Conservation (phyloP, 345 rosid genomes). For the Eucalyptus tenuipes region DNA sequence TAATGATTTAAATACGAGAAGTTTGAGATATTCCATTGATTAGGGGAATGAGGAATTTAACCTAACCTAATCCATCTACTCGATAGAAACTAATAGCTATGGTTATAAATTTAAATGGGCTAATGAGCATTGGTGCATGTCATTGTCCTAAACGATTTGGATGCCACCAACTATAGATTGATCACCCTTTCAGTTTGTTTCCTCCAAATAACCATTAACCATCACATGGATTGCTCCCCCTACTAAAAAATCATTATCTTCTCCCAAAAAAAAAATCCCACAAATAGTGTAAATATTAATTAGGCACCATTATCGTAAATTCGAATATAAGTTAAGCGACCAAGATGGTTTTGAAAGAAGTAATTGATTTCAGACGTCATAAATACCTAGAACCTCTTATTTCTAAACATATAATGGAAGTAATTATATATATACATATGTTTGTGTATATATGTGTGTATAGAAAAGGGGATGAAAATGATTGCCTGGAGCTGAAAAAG, state of each 20-base stretch:
- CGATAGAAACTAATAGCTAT: neutral
- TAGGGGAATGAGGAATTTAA: neutral
- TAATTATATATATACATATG: too few relatives aligned
- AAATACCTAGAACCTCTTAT: neutral
- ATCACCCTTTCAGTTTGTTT: accelerated
- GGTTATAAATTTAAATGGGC: neutral
- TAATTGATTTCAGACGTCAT: neutral
- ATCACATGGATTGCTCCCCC: neutral
- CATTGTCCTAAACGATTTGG: neutral
- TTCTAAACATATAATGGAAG: neutral
- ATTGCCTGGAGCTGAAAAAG: neutral
- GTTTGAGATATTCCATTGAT: too few relatives aligned
- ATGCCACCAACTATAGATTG: neutral
- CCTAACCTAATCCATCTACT: neutral
- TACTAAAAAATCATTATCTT: neutral
- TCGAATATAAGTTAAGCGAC: neutral
- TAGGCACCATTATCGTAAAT: accelerated
- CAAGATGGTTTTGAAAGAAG: neutral
- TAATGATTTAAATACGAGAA: neutral
- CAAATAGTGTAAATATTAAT: too few relatives aligned
- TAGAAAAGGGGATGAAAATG: too few relatives aligned
- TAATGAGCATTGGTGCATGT: neutral
- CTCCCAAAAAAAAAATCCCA: too few relatives aligned
- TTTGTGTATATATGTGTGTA: accelerated
- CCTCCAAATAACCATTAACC: too few relatives aligned